These are phyloP conservation scores for Pestalotiopsis sp. DNA, from an alignment of 2,329 filamentous ascomycete genomes.

Conservation along the genomic window DNA sequence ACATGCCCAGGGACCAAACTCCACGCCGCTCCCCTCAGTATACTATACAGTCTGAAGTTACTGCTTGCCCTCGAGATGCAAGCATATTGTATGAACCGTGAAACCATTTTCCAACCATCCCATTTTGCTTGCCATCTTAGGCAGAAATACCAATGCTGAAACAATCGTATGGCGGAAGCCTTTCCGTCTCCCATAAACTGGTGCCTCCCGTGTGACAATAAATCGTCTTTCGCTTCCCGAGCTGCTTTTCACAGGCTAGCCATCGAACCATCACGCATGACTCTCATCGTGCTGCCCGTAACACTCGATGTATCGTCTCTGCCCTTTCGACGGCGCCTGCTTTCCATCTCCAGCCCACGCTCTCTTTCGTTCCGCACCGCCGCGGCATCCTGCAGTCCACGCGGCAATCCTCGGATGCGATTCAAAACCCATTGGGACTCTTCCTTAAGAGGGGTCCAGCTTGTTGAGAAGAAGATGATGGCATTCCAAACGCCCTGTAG, in stretches of 20 bases:
- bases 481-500: constrained; percentile 83
- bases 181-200: neutral
- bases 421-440: constrained; percentile 25
- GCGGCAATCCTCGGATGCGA: constrained; percentile 27
- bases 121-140: neutral
- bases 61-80: neutral
- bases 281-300: constrained; percentile 24
- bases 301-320: constrained; percentile 23
- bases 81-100: neutral
- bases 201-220: neutral
- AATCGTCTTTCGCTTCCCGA: neutral
- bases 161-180: neutral
- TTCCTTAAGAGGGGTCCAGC: constrained; percentile 45
- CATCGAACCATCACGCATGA: constrained; percentile 26
- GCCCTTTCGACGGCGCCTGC: neutral
- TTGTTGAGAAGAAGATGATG: constrained; percentile 75
- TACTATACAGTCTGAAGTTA: neutral
- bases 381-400: constrained; percentile 26
- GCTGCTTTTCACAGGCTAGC: constrained; percentile 15
- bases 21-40: neutral
- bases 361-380: constrained; percentile 30
- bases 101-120: neutral
- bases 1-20: neutral
- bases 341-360: constrained; percentile 27
- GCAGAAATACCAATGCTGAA: neutral